Evolutionary conservation across 805 yeast genomes (phyloP).

Genomic region (Scheffersomyces amazonensis): DNA sequence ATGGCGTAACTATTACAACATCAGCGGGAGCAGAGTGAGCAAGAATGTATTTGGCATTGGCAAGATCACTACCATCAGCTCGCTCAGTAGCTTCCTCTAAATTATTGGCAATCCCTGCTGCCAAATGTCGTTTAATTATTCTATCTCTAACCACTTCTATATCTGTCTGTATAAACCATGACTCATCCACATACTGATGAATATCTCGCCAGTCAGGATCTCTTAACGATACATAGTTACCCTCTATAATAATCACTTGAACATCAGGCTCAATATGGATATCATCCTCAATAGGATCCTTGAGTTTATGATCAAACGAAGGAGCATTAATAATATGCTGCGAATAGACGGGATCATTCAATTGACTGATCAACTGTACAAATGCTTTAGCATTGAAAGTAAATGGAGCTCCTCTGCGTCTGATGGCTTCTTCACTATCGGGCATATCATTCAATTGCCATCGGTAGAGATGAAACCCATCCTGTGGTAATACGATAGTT

Average conservation of each 20-base stretch:
- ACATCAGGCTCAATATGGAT: slow-evolving; percentile 44
- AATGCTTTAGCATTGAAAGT: slow-evolving; percentile 66
- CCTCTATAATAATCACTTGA: slow-evolving; percentile 68
- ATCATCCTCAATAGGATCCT: slow-evolving; percentile 66
- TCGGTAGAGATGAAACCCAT: slow-evolving; percentile 38
- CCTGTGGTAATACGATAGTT: slow-evolving; percentile 32
- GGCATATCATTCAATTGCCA: slow-evolving; percentile 35
- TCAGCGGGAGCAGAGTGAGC: slow-evolving; percentile 15
- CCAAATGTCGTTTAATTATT: slow-evolving; percentile 64
- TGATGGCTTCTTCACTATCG: slow-evolving; percentile 56
- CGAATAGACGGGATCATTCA: slow-evolving; percentile 10
- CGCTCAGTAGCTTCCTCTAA: slow-evolving; percentile 50
- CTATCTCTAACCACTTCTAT: slow-evolving; percentile 48
- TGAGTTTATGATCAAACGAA: slow-evolving; percentile 69
- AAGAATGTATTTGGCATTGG: slow-evolving; percentile 53
- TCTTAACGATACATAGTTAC: slow-evolving; percentile 63
- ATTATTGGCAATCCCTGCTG: slow-evolving; percentile 49
- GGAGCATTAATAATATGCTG: slow-evolving; percentile 50
- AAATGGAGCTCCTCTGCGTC: slow-evolving; percentile 78
- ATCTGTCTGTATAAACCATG: slow-evolving; percentile 52
- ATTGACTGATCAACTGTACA: slow-evolving; percentile 17
- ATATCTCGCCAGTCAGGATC: slow-evolving; percentile 60
- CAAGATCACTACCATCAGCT: slow-evolving; percentile 55
- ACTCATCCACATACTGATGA: slow-evolving; percentile 33
- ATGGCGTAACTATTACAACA: slow-evolving; percentile 10